Base-by-base conservation (phyloP, 108 stramenopile genomes). In the Nitzschia inconspicua region DNA sequence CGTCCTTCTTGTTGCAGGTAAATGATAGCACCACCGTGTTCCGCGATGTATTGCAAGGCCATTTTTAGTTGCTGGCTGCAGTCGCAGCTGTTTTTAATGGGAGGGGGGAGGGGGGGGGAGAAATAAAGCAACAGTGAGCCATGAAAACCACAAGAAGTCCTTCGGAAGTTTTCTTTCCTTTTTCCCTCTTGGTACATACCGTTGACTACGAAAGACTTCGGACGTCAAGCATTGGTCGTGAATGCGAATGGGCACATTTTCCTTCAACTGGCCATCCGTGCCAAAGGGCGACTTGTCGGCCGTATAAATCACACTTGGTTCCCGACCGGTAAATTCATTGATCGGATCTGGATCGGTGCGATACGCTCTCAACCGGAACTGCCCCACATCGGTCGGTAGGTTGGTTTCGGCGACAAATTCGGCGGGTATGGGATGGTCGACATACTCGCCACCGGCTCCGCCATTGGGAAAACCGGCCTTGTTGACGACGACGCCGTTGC, bases 141-240 rank as follows among this genome's bases (percentile, higher is more conserved):
- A 13, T 34, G 0, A 58, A 42, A 0, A 44, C 1, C 20, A 47
- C 23, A 40, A 63, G 37, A 50, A 66, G 24, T n/a, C n/a, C n/a
- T n/a, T n/a, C n/a, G n/a, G n/a, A n/a, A n/a, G n/a, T n/a, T n/a
- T n/a, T n/a, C n/a, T n/a, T n/a, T n/a, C n/a, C n/a, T n/a, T n/a
- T n/a, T n/a, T 20, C 54, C 52, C 13, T 36, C 30, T n/a, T n/a
- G n/a, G n/a, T n/a, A 76, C 89, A 43, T 78, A 87, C 89, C 91
- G 78, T 68, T 79, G 76, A 56, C 84, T 87, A 0, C 99, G 88
- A 74, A 99, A 95, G 5, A 98, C 95, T 82, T 99, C 99, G 25
- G 85, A 86, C 0, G 99, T 99, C 32, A 97, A 67, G 65, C 99
- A 99, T 63, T 98, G 97, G 77, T 97, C 97, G 60, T 99, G 98